Evolutionary conservation across 352 stramenopile genomes (phyloP).

Genomic region (Pythium apleroticum): DNA sequence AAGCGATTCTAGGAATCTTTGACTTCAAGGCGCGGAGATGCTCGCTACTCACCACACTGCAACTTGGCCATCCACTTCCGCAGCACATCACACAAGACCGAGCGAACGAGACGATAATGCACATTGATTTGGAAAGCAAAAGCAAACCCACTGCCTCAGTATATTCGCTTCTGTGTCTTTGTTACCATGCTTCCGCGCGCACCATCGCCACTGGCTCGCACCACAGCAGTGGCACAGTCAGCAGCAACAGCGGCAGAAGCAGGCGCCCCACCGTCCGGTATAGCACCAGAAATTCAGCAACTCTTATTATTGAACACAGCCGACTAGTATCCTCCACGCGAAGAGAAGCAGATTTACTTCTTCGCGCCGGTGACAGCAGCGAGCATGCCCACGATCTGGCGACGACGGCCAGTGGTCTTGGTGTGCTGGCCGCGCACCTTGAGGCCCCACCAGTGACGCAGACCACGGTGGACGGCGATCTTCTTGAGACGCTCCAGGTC

Average conservation of each 20-base stretch:
- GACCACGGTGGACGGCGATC: constrained; percentile 99
- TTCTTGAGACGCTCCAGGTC: constrained; percentile 99
- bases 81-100: no score
- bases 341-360: constrained; percentile 63
- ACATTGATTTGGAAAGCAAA: constrained; percentile 25
- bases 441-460: constrained; percentile 99
- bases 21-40: no score
- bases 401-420: constrained; percentile 98
- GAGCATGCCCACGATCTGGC: constrained; percentile 80
- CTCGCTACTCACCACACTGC: no score
- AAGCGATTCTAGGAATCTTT: no score
- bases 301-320: constrained; percentile 46
- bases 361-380: constrained; percentile 37
- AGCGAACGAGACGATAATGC: constrained; percentile 12
- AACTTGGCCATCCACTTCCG: no score
- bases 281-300: constrained; percentile 69
- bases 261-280: constrained; percentile 30
- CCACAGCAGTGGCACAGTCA: constrained; percentile 1
- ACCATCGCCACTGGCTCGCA: constrained; percentile 7
- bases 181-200: constrained; percentile 9
- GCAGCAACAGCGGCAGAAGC: constrained; percentile 13
- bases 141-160: constrained; percentile 27
- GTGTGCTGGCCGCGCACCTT: constrained; percentile 99
- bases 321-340: constrained; percentile 31
- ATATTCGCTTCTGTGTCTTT: constrained; percentile 30